phyloP scores from a whole-genome alignment of 192 early-diverging fungal species.

The Lobosporangium transversale region DNA sequence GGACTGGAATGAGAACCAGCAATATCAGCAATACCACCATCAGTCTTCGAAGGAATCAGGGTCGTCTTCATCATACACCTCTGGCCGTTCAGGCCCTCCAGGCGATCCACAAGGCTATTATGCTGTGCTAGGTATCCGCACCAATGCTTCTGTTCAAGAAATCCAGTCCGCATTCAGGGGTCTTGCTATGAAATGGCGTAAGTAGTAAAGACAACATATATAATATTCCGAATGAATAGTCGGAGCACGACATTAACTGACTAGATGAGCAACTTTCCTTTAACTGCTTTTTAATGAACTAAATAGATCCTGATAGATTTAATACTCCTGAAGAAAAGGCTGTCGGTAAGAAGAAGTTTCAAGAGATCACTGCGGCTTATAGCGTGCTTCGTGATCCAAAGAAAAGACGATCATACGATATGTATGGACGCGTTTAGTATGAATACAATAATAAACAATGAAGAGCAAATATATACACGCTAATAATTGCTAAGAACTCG shows the following conservation, averaged over 20 bases:
- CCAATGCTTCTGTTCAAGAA: slow-evolving; percentile 52
- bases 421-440: slow-evolving; percentile 14
- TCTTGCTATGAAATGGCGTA: slow-evolving; percentile 54
- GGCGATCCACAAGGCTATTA: slow-evolving; percentile 61
- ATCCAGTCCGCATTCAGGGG: slow-evolving; percentile 65
- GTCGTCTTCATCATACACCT: slow-evolving; percentile 4
- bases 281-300: too few species aligned
- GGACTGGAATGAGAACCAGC: slow-evolving; percentile 48
- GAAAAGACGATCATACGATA: slow-evolving; percentile 28
- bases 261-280: too few species aligned
- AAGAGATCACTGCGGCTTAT: slow-evolving; percentile 61
- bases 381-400: slow-evolving; percentile 62
- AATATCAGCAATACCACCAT: slow-evolving; percentile 38
- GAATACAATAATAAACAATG: too few species aligned
- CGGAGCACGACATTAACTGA: too few species aligned
- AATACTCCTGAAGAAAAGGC: slow-evolving; percentile 58
- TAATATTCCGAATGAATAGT: too few species aligned
- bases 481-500: too few species aligned
- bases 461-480: too few species aligned
- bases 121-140: slow-evolving; percentile 44
- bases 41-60: slow-evolving; percentile 19
- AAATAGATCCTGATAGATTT: slow-evolving; percentile 58
- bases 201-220: too few species aligned
- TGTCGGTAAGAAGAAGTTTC: slow-evolving; percentile 61
- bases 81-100: slow-evolving; percentile 4